phyloP scores from a whole-genome alignment of 768 basidiomycete genomes.

The Tephrocybe rancida region DNA sequence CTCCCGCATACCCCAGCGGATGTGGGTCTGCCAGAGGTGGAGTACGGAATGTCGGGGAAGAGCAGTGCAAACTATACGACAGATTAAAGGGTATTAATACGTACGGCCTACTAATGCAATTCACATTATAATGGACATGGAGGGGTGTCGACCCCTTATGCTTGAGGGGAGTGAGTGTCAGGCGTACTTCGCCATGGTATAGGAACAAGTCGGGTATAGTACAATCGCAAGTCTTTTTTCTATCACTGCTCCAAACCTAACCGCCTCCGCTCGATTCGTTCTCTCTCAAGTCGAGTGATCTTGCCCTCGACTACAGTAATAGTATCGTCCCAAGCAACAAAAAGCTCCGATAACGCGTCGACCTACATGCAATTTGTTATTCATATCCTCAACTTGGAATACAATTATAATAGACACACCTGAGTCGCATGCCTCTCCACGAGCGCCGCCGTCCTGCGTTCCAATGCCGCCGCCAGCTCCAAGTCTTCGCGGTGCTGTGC shows the following conservation, averaged over 20 bases:
- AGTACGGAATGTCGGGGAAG: slow-evolving; percentile 70
- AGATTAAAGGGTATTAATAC: slow-evolving; percentile 1
- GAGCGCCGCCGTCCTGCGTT: slow-evolving; percentile 63
- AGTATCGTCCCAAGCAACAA: slow-evolving; percentile 84
- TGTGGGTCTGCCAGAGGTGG: slow-evolving; percentile 63
- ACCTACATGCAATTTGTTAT: slow-evolving; percentile 45
- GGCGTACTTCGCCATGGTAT: slow-evolving; percentile 4
- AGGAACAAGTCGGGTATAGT: slow-evolving; percentile 4
- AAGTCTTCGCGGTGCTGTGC: slow-evolving; percentile 62
- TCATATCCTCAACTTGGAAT: background rate
- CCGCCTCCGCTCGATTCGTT: slow-evolving; percentile 57
- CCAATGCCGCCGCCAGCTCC: slow-evolving; percentile 57
- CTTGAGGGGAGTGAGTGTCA: background rate
- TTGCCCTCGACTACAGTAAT: slow-evolving; percentile 68
- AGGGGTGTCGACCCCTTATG: background rate
- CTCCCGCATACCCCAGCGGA: slow-evolving; percentile 53
- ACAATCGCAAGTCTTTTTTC: background rate
- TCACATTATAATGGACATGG: background rate
- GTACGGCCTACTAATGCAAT: slow-evolving; percentile 5
- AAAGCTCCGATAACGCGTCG: slow-evolving; percentile 80
- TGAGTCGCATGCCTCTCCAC: slow-evolving; percentile 74
- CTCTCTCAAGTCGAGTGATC: slow-evolving; percentile 57
- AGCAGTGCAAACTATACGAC: slow-evolving; percentile 29
- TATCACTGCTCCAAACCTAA: slow-evolving; percentile 54
- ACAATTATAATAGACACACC: slow-evolving; percentile 38